Base-by-base conservation (phyloP, 2,329 filamentous ascomycete genomes). In the Epichloe amarillans region DNA sequence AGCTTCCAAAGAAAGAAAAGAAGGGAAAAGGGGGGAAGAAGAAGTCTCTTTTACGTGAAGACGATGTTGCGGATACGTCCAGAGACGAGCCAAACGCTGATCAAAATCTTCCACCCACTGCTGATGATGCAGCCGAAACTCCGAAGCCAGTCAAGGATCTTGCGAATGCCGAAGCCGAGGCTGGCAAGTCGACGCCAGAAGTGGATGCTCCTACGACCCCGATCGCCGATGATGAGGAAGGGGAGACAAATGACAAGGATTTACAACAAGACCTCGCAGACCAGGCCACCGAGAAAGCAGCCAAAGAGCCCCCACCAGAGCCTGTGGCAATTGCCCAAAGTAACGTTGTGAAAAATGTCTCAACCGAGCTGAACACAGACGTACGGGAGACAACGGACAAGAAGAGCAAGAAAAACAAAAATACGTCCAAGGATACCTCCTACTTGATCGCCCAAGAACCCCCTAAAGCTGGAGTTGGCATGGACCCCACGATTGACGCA, bases 361-460 rank as follows among this genome's bases (percentile, higher is more conserved):
- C 45, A 10, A 21, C 47, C 11, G 53, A 49, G 14, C 33, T 23
- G 15, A 42, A 47, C 19, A 19, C 41, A 19, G 49, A 52, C 3
- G 7, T 30, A 3, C 38, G 39, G 19, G 45, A 47, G n/a, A 10
- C 38, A 6, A 14, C 44, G 11, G 46, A 49, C 38, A 56, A 57
- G 52, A 57, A 55, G 54, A 45, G 39, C 41, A 57, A 54, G 54
- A 56, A 50, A 42, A 60, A 50, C 41, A 57, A 52, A 37, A 52
- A 50, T 40, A 55, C 44, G 30, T 43, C 50, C 39, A 54, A 47
- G 36, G 35, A 45, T 15, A 35, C 33, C 10, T 15, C 39, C 12
- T 7, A 36, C 37, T 36, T 12, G 38, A 45, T 35, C n/a, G 38
- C 38, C 3, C 38, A 46, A 17, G 51, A 51, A 12, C 19, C 21